These are phyloP conservation scores for Ganoderma leucocontextum DNA, from an alignment of 1,284 basidiomycete genomes.

Conservation along the genomic window DNA sequence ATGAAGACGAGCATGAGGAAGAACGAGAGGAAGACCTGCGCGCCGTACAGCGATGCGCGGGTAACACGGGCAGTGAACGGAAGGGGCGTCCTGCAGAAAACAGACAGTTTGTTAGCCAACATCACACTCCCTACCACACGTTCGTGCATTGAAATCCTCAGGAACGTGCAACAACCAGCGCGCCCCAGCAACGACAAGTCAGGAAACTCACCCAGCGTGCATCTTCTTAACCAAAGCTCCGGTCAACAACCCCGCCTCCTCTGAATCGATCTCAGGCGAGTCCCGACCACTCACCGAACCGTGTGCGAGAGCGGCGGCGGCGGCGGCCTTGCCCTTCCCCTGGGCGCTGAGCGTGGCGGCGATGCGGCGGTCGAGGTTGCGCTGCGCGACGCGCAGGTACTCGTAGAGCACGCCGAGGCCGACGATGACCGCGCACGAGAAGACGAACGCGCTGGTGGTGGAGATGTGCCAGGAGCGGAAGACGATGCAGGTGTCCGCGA, in stretches of 20 bases:
- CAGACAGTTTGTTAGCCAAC: slow-evolving; percentile 14
- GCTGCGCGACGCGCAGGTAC: slow-evolving; percentile 72
- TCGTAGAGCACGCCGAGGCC: slow-evolving; percentile 76
- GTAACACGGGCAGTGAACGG: slow-evolving; percentile 59
- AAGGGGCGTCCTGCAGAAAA: slow-evolving; percentile 51
- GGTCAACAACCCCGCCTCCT: slow-evolving; percentile 62
- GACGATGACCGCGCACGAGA: slow-evolving; percentile 71
- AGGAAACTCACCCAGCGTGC: slow-evolving; percentile 50
- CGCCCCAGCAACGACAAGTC: not conserved
- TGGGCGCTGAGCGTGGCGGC: slow-evolving; percentile 54
- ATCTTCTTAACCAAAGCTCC: slow-evolving; percentile 51
- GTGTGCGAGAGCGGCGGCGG: slow-evolving; percentile 32
- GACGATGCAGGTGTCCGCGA: slow-evolving; percentile 78
- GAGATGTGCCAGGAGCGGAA: slow-evolving; percentile 78
- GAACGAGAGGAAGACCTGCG: slow-evolving; percentile 77
- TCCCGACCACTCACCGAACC: slow-evolving; percentile 51
- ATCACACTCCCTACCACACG: not conserved
- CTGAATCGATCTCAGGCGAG: slow-evolving; percentile 52
- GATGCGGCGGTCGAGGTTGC: slow-evolving; percentile 64
- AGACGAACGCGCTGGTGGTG: slow-evolving; percentile 60
- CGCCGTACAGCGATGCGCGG: slow-evolving; percentile 72
- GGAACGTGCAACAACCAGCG: not conserved
- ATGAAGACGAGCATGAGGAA: slow-evolving; percentile 91
- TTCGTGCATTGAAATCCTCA: not conserved
- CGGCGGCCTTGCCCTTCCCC: slow-evolving; percentile 53